Evolutionary conservation across 1,284 basidiomycete species (phyloP).

Genomic region (Laetiporus sulphureus): DNA sequence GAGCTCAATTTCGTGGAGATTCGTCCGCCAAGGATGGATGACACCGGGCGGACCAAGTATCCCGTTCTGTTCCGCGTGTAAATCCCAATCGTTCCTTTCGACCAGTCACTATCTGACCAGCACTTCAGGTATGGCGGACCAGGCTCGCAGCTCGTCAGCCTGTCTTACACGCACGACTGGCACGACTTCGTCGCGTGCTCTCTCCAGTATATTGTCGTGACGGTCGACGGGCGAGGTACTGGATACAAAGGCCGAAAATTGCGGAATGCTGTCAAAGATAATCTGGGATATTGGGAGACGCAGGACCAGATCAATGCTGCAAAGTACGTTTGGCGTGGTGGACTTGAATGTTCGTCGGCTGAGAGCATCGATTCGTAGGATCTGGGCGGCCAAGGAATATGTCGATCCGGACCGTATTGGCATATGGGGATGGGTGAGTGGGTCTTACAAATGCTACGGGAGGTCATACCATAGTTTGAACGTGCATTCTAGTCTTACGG

Average conservation of each 20-base stretch:
- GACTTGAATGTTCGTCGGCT: neutral
- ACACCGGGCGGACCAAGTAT: constrained; percentile 88
- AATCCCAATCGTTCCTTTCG: constrained; percentile 20
- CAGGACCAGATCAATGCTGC: constrained; percentile 86
- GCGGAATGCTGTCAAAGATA: constrained; percentile 78
- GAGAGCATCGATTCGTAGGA: constrained; percentile 28
- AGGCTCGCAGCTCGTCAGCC: constrained; percentile 70
- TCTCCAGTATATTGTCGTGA: constrained; percentile 81
- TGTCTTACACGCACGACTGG: constrained; percentile 73
- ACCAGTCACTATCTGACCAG: neutral
- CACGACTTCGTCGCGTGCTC: constrained; percentile 80
- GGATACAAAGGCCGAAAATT: constrained; percentile 82
- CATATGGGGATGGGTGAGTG: constrained; percentile 89
- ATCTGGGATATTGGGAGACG: constrained; percentile 84
- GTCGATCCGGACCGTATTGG: constrained; percentile 82
- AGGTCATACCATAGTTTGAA: constrained; percentile 2
- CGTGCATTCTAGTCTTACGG: constrained; percentile 75
- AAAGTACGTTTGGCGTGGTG: constrained; percentile 38
- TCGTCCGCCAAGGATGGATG: constrained; percentile 87
- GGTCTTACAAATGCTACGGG: neutral
- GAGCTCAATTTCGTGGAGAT: constrained; percentile 88
- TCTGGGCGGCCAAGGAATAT: constrained; percentile 72
- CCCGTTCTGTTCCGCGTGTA: constrained; percentile 87
- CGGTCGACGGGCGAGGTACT: constrained; percentile 91
- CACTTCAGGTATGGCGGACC: constrained; percentile 82